Conservation (phyloP, 2,329 filamentous ascomycete genomes). For the Colletotrichum trifolii region DNA sequence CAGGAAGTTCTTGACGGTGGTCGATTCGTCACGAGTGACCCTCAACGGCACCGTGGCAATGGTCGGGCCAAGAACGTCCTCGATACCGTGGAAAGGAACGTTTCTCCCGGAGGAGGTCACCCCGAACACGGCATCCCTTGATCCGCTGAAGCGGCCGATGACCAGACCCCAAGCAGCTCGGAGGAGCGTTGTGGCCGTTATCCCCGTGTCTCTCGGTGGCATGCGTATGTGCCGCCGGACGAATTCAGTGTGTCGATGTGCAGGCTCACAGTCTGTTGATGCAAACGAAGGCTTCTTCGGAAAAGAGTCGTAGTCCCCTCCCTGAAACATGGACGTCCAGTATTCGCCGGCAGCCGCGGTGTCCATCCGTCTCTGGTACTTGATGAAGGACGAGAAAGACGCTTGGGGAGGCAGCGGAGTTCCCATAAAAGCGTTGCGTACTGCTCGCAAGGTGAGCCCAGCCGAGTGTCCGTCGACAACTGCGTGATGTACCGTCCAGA, state of each 20-base stretch:
- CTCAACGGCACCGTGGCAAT: slow-evolving; percentile 36
- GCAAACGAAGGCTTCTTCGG: slow-evolving; percentile 6
- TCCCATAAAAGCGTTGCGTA: slow-evolving; percentile 10
- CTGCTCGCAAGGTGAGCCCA: slow-evolving; percentile 21
- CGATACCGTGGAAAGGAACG: slow-evolving; percentile 34
- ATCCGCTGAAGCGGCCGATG: slow-evolving; percentile 49
- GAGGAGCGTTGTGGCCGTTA: slow-evolving; percentile 17
- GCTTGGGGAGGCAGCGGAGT: neutral
- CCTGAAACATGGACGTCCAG: slow-evolving; percentile 30
- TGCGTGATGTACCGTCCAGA: slow-evolving; percentile 38
- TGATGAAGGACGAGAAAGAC: slow-evolving; percentile 31
- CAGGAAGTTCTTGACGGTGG: slow-evolving; percentile 29
- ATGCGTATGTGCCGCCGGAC: neutral
- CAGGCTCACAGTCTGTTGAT: neutral
- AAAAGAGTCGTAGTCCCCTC: slow-evolving; percentile 10
- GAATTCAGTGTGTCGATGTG: neutral
- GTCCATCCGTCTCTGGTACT: slow-evolving; percentile 7
- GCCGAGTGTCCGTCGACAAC: slow-evolving; percentile 28
- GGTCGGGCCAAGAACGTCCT: slow-evolving; percentile 44
- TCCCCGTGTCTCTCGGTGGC: neutral
- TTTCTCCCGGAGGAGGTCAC: slow-evolving; percentile 49
- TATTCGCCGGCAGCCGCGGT: slow-evolving; percentile 10
- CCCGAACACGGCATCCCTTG: slow-evolving; percentile 52
- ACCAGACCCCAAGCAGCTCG: slow-evolving; percentile 54
- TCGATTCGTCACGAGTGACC: slow-evolving; percentile 11